Evolutionary conservation across 345 rosid genomes (phyloP), one percentile per base, ranked within the genome.

Genomic region (Hibiscus trionum): DNA sequence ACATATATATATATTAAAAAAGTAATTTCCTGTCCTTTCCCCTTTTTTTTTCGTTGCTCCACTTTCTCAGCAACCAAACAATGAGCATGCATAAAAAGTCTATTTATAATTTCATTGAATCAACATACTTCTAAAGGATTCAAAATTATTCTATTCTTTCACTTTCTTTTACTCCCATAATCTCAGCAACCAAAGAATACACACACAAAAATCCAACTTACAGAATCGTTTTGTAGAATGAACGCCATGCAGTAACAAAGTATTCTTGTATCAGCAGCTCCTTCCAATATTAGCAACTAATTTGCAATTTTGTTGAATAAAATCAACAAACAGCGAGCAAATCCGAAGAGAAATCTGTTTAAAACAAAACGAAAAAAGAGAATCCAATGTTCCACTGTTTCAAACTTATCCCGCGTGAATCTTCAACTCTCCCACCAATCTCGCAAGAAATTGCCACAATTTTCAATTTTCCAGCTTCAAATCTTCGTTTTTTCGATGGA

Each of bases 401-500:
- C 55, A 33, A 58, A 56, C 59, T 35, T 57, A 42, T 11, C 39
- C 39, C 64, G 16, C 42, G 39, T 8, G 71, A 67, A 67, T 29
- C 58, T 49, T 67, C 55, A 31, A 44, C 70, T 44, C 17, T 46
- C 37, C 35, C 55, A 24, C 70, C 37, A 24, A 46, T 64, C 69
- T 19, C 52, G 52, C n/a, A 19, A 39, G 6, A 11, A 14, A 27
- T 66, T 26, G 19, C 56, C 21, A 3, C 57, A 47, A 44, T 7
- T 66, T 66, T 26, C 70, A 1, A 26, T 39, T 66, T 66, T 66
- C 7, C 57, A 47, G 70, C 70, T 66, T 66, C 37, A 47, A 66
- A 66, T 5, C n/a, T 26, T 66, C 5, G 55, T 11, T 14, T 35
- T 44, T 44, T 1, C 37, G 50, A 39, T 65, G 52, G 31, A 29